phyloP scores from a whole-genome alignment of 2,329 filamentous ascomycete genomes.

The Fusarium zealandicum region DNA sequence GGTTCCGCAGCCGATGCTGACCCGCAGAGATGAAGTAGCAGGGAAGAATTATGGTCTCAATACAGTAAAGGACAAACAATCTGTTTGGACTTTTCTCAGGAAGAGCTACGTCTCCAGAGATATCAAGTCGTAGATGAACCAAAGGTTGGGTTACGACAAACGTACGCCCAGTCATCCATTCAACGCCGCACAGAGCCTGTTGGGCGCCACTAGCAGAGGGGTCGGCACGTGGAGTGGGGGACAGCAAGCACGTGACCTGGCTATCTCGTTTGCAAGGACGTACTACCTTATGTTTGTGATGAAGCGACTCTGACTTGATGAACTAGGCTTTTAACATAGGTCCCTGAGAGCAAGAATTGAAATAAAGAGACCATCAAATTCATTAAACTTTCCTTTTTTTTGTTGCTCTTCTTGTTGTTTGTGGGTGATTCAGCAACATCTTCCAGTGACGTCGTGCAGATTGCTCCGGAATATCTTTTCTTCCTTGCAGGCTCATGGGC shows the following conservation, averaged over 20 bases:
- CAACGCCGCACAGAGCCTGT: conserved; percentile 36
- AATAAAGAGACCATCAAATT: no score
- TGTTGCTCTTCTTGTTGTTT: neutral
- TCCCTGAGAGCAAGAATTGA: no score
- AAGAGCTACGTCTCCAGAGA: conserved; percentile 20
- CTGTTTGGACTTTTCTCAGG: conserved; percentile 10
- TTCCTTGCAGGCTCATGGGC: conserved; percentile 37
- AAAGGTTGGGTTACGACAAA: conserved; percentile 32
- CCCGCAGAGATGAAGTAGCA: neutral
- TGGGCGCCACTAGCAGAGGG: conserved; percentile 43
- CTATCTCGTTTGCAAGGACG: neutral
- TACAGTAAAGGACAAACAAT: conserved; percentile 12
- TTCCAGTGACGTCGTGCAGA: conserved; percentile 35
- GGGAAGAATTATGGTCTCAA: neutral
- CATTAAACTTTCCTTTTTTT: neutral
- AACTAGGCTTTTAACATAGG: no score
- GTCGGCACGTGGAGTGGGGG: conserved; percentile 39
- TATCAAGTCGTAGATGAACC: conserved; percentile 21
- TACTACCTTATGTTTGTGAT: no score
- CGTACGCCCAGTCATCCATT: conserved; percentile 32
- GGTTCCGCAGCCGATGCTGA: neutral
- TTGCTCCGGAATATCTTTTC: conserved; percentile 39
- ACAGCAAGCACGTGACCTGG: conserved; percentile 30
- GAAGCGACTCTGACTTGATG: no score
- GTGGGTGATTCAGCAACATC: neutral